A percentile compares a stretch with the other conserved stretches of the same genome.
Evolutionary conservation across 148 eudicot genomes (phyloP).

Genomic region (Spergularia bocconei): DNA sequence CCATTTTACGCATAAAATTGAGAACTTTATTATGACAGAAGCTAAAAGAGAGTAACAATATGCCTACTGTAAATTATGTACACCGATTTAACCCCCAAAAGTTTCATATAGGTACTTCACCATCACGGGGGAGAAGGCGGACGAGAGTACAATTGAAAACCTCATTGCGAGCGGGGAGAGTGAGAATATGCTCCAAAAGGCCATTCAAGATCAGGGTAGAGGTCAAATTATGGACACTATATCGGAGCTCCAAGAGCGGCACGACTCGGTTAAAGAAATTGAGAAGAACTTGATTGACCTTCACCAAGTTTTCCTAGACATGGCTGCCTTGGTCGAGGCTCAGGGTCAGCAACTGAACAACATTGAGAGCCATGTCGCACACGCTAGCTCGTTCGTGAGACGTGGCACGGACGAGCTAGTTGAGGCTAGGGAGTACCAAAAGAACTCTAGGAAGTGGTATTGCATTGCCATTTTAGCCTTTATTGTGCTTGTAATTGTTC

Average conservation of each 20-base stretch:
- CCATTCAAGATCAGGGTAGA: conserved; percentile 73
- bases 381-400: conserved; percentile 52
- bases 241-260: conserved; percentile 73
- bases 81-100: too few species aligned
- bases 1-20: too few species aligned
- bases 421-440: conserved; percentile 52
- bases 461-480: conserved; percentile 44
- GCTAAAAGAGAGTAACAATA: too few species aligned
- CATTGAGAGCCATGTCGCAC: conserved; percentile 54
- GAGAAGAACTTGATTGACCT: conserved; percentile 62
- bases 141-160: conserved; percentile 54
- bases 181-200: conserved; percentile 56
- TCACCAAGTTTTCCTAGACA: conserved; percentile 70
- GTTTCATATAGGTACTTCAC: conserved; percentile 26
- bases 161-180: conserved; percentile 58
- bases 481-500: conserved; percentile 24
- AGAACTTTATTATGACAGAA: too few species aligned
- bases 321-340: conserved; percentile 66
- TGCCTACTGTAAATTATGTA: too few species aligned
- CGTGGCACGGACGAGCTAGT: conserved; percentile 41
- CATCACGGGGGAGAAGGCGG: conserved; percentile 65
- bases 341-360: conserved; percentile 50
- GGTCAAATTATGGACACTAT: conserved; percentile 63
- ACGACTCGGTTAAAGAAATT: conserved; percentile 63
- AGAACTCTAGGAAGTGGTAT: conserved; percentile 56